phyloP scores from a whole-genome alignment of 805 yeast genomes.

The Nakazawaea wyomingensis region DNA sequence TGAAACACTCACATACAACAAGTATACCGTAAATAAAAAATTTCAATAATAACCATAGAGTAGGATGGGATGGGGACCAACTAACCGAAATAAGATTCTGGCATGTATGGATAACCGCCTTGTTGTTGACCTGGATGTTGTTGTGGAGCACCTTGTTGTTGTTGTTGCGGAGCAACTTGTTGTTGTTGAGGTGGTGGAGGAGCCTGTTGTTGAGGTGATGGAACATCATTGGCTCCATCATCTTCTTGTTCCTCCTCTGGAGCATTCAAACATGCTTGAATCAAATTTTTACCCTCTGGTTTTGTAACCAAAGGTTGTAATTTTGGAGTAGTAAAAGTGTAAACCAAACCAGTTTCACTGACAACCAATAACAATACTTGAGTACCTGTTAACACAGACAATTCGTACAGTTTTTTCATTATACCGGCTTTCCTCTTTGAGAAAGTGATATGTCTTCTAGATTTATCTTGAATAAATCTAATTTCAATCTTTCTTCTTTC shows the following conservation, averaged over 20 bases:
- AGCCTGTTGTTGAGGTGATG: constrained; percentile 17
- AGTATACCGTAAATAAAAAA: not conserved
- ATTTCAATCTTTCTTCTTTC: constrained; percentile 89
- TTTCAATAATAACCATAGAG: constrained; percentile 26
- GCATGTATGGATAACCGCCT: constrained; percentile 22
- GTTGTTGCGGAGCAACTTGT: constrained; percentile 28
- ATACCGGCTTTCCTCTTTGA: constrained; percentile 98
- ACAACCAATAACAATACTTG: constrained; percentile 93
- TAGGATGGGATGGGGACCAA: not conserved
- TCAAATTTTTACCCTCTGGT: constrained; percentile 93
- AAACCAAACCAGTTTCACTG: constrained; percentile 96
- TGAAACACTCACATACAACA: not conserved
- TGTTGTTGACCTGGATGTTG: constrained; percentile 23
- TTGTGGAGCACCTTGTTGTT: constrained; percentile 25
- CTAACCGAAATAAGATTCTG: constrained; percentile 11
- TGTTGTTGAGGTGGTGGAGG: constrained; percentile 26
- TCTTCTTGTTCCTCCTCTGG: constrained; percentile 81
- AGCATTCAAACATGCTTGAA: constrained; percentile 95
- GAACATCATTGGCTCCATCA: constrained; percentile 32
- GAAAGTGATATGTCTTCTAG: constrained; percentile 96
- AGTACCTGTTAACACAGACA: constrained; percentile 94
- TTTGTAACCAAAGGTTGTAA: constrained; percentile 96
- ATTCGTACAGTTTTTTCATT: constrained; percentile 99
- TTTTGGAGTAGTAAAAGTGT: constrained; percentile 98
- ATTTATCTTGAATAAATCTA: constrained; percentile 94